Percentiles rank a stretch among this genome's conserved stretches.
phyloP scores from a whole-genome alignment of 257 asterid species.

The Plantago ovata region DNA sequence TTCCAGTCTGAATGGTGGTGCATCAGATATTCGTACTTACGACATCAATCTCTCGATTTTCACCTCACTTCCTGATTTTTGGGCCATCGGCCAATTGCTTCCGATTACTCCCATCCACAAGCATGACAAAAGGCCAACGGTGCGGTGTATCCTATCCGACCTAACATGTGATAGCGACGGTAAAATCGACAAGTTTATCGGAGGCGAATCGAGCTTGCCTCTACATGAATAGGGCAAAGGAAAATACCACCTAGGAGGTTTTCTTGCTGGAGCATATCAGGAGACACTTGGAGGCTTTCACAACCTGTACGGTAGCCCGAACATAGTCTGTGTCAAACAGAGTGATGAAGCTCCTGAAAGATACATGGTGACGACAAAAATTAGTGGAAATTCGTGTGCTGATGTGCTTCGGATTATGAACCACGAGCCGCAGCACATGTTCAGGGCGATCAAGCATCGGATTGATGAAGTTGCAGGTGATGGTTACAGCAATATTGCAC shows the following conservation, averaged over 20 bases:
- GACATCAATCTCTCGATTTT: slow-evolving; percentile 51
- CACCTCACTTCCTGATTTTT: slow-evolving; percentile 62
- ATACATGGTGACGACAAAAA: slow-evolving; percentile 49
- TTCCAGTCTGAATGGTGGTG: slow-evolving; percentile 35
- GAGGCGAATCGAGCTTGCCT: slow-evolving; percentile 56
- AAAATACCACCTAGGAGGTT: slow-evolving; percentile 54
- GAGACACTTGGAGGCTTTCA: slow-evolving; percentile 75
- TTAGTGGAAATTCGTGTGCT: slow-evolving; percentile 51
- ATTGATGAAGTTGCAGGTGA: slow-evolving; percentile 37
- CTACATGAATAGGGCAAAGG: slow-evolving; percentile 39
- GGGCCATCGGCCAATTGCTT: slow-evolving; percentile 56
- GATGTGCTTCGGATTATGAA: slow-evolving; percentile 66
- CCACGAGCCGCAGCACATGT: slow-evolving; percentile 65
- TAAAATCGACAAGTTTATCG: slow-evolving; percentile 47
- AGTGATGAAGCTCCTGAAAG: slow-evolving; percentile 47
- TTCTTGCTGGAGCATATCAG: slow-evolving; percentile 75
- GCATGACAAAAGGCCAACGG: slow-evolving; percentile 42
- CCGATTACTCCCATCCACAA: slow-evolving; percentile 57
- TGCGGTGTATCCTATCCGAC: slow-evolving; percentile 46
- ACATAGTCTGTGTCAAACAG: slow-evolving; percentile 49
- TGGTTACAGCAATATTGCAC: slow-evolving; percentile 20
- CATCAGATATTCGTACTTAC: slow-evolving; percentile 40
- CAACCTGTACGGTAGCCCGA: slow-evolving; percentile 67
- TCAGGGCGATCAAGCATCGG: slow-evolving; percentile 53
- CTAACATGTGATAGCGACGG: slow-evolving; percentile 65